Conservation (phyloP, 176 grass and related monocot species). For the Eleusine indica region DNA sequence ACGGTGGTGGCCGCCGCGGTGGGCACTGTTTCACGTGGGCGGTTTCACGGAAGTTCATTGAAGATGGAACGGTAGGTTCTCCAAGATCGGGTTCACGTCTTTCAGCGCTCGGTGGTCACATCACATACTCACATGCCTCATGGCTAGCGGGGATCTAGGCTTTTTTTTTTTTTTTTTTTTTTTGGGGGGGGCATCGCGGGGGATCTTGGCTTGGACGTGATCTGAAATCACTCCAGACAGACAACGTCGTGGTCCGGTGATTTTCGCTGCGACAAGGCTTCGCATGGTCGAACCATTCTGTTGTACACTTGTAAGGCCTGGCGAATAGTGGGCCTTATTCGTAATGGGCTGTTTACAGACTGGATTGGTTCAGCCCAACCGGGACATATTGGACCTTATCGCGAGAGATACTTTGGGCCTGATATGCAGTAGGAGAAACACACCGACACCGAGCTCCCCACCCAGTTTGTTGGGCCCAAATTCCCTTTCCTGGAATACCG, state of each 20-base stretch:
- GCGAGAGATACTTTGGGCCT: background rate
- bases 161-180: too few relatives aligned
- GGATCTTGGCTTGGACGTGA: background rate
- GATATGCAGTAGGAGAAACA: background rate
- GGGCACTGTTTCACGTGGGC: background rate
- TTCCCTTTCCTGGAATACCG: background rate
- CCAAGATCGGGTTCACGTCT: background rate
- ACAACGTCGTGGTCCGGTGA: background rate
- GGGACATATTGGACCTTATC: background rate
- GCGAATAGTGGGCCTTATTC: background rate
- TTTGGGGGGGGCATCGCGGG: too few relatives aligned
- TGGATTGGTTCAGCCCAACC: background rate
- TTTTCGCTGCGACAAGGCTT: too few relatives aligned
- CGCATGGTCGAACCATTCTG: too few relatives aligned
- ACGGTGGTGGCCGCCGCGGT: background rate
- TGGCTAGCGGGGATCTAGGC: too few relatives aligned
- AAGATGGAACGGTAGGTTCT: background rate
- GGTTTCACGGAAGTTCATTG: background rate
- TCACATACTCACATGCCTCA: too few relatives aligned
- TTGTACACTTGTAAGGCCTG: too few relatives aligned
- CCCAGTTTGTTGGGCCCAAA: background rate
- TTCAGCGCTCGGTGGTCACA: background rate
- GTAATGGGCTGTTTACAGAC: background rate
- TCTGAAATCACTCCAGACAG: background rate
- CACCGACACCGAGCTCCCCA: background rate